Evolutionary conservation across 1,139 yeast species (phyloP).

Genomic region (Saccharomyces pastorianus): DNA sequence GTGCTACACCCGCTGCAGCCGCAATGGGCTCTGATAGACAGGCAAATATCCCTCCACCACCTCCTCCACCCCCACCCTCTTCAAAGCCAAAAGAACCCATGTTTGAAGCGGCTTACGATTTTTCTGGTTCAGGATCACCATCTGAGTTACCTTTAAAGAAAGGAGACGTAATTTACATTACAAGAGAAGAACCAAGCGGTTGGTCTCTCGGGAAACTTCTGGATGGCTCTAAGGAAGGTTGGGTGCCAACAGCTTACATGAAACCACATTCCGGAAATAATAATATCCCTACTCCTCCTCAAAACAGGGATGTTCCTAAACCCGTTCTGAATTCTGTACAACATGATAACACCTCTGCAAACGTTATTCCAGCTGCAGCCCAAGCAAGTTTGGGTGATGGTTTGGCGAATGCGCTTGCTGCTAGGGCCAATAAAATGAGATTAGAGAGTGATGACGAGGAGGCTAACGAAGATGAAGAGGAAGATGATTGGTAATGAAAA

Average conservation of each 20-base stretch:
- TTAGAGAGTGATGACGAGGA: constrained; percentile 71
- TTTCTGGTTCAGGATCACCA: constrained; percentile 79
- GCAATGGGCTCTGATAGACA: constrained; percentile 21
- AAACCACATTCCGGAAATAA: constrained; percentile 28
- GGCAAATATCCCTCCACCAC: constrained; percentile 37
- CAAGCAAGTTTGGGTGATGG: constrained; percentile 69
- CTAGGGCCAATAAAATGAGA: constrained; percentile 71
- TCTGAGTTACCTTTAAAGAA: constrained; percentile 70
- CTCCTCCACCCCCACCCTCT: constrained; percentile 63
- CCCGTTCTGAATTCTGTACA: neutral
- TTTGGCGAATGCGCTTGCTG: constrained; percentile 81
- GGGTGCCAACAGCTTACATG: constrained; percentile 94
- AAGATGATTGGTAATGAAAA: constrained; percentile 41
- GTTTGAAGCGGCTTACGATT: constrained; percentile 81
- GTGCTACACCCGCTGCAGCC: constrained; percentile 23
- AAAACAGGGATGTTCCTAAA: constrained; percentile 24
- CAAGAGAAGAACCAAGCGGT: constrained; percentile 68
- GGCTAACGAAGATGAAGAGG: constrained; percentile 51
- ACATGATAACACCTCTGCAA: constrained; percentile 44
- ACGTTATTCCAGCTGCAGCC: constrained; percentile 37
- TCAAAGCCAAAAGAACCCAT: constrained; percentile 65
- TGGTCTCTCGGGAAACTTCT: constrained; percentile 84
- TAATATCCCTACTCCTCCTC: constrained; percentile 33
- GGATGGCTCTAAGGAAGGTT: constrained; percentile 77
- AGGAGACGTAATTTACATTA: constrained; percentile 66